Evolutionary conservation across 1,284 basidiomycete species (phyloP), one percentile per base, ranked within the genome.

Genomic region (Trichosporon faecale): DNA sequence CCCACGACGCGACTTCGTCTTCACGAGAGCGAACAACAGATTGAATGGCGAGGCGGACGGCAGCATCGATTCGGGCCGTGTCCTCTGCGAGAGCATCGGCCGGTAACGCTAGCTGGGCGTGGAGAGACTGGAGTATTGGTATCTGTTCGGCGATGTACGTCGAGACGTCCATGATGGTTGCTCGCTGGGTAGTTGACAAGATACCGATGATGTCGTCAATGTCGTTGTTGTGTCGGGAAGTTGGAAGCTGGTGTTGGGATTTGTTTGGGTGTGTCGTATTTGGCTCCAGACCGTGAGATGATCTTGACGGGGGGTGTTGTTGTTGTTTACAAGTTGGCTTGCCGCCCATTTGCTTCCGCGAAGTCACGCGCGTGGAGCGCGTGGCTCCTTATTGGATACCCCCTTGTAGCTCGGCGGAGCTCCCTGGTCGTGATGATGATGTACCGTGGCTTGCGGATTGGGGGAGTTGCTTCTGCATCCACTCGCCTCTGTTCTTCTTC

Each of bases 61-160:
- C 80, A 0, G 77, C 75, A 66, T 82, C 81, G 52, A 83, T 83
- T 7, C 77, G 69, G 7, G 75, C 71, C 60, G 76, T 70, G 68
- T 83, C 81, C 4, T 76, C 75, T 23, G 77, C 72, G 35, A 82
- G 74, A 0, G 75, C 76, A 44, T 76, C 72, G 1, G 75, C 55
- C 8, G 80, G 78, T 31, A 83, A 73, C 3, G 75, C 76, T 21
- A 83, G 77, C 70, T 78, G 78, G n/a, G 72, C 61, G 68, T 82
- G 81, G 12, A 83, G 74, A 14, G 74, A 72, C 55, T 73, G 74
- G 0, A 83, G 74, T 49, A 80, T 78, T 9, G 80, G 79, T 3
- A 79, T 76, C 57, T 83, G 81, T 72, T 80, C 78, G 35, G 75
- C 77, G 14, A 83, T 75, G 69, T 82, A 81, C 63, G 76, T 75